Evolutionary conservation across 257 asterid genomes (phyloP).

Genomic region (Plantago elongata): DNA sequence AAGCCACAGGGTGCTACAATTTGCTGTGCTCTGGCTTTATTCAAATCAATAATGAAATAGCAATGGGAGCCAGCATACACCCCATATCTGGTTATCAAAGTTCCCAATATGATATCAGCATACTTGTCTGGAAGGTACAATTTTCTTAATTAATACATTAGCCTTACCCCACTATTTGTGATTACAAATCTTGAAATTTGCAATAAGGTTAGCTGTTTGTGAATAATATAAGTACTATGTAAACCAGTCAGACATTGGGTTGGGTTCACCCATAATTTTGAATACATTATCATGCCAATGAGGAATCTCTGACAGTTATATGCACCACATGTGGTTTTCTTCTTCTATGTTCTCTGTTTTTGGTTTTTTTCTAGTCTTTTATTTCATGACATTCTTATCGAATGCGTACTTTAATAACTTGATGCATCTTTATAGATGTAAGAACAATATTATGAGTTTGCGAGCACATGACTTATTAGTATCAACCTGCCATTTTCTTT

Average conservation of each 20-base stretch:
- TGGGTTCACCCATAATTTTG: slow-evolving; percentile 24
- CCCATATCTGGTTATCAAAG: slow-evolving; percentile 52
- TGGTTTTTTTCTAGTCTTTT: slow-evolving; percentile 20
- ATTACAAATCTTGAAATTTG: slow-evolving; percentile 17
- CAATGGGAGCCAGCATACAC: slow-evolving; percentile 80
- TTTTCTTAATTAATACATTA: slow-evolving; percentile 12
- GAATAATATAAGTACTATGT: slow-evolving; percentile 20
- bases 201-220: slow-evolving; percentile 24
- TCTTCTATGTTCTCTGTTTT: slow-evolving; percentile 22
- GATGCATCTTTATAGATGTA: slow-evolving; percentile 6
- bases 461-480: slow-evolving; percentile 1
- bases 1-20: slow-evolving; percentile 88
- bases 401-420: slow-evolving; percentile 17
- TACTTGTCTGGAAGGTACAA: slow-evolving; percentile 87
- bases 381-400: slow-evolving; percentile 23
- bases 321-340: slow-evolving; percentile 12
- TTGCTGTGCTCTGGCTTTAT: slow-evolving; percentile 78
- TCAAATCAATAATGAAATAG: slow-evolving; percentile 65
- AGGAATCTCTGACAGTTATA: slow-evolving; percentile 49
- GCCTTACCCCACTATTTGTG: slow-evolving; percentile 21
- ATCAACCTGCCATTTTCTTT: slow-evolving; percentile 5
- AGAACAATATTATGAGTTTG: slow-evolving; percentile 10
- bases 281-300: slow-evolving; percentile 25
- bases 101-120: slow-evolving; percentile 76
- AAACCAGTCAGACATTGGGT: slow-evolving; percentile 17